These are phyloP conservation scores for Prunella vulgaris DNA, from an alignment of 257 asterid species.

Conservation along the genomic window DNA sequence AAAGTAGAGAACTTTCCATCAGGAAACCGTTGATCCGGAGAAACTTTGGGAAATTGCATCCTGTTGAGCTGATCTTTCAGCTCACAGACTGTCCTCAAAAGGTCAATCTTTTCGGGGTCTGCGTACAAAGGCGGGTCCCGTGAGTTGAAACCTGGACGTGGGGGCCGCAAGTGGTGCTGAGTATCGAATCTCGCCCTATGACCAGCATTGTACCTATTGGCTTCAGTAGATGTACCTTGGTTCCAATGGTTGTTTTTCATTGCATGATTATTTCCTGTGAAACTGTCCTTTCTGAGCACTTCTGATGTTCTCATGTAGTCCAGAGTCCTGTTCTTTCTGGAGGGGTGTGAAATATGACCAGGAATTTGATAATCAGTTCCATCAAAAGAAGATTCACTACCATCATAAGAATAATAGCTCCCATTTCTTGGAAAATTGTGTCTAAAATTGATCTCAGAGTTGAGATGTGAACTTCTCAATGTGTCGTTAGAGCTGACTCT, in stretches of 20 bases:
- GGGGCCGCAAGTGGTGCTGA: conserved; percentile 37
- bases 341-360: conserved; percentile 28
- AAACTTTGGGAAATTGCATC: conserved; percentile 34
- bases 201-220: conserved; percentile 22
- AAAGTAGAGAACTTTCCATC: conserved; percentile 24
- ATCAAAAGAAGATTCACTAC: conserved; percentile 68
- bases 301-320: conserved; percentile 22
- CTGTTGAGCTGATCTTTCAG: conserved; percentile 69
- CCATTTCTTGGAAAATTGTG: conserved; percentile 35
- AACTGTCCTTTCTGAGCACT: conserved; percentile 22
- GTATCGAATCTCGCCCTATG: conserved; percentile 30
- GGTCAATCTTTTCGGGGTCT: conserved; percentile 52
- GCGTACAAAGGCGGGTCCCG: conserved; percentile 34
- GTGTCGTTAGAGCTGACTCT: conserved; percentile 39
- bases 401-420: conserved; percentile 52
- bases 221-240: conserved; percentile 34
- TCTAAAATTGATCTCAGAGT: conserved; percentile 27
- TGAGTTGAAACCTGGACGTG: conserved; percentile 33
- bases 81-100: conserved; percentile 66
- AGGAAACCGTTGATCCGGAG: conserved; percentile 23
- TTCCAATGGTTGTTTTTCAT: conserved; percentile 24
- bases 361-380: conserved; percentile 38
- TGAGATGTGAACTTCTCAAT: conserved; percentile 30
- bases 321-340: conserved; percentile 32
- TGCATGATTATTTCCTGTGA: conserved; percentile 13